Percentiles rank a stretch among this genome's conserved stretches.
Evolutionary conservation across 2,329 filamentous ascomycete genomes (phyloP).

Genomic region (Ophioceras dolichostomum): DNA sequence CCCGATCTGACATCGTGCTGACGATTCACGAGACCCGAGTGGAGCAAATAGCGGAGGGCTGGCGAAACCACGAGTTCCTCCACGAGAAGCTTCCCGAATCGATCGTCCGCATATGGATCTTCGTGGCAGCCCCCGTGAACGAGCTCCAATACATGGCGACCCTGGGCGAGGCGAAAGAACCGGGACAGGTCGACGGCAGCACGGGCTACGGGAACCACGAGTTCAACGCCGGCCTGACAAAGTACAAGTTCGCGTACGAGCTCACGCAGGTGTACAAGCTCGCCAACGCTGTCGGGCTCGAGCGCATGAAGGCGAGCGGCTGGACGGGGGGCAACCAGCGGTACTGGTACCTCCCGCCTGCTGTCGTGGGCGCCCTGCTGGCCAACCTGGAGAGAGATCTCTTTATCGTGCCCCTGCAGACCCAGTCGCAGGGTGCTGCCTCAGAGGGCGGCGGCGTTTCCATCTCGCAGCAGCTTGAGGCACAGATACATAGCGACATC

Average conservation of each 20-base stretch:
- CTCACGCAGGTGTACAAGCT: slow-evolving; percentile 48
- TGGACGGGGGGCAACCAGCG: slow-evolving; percentile 35
- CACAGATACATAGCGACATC: slow-evolving; percentile 35
- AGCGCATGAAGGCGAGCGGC: slow-evolving; percentile 39
- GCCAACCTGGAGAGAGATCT: slow-evolving; percentile 43
- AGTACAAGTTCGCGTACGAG: slow-evolving; percentile 36
- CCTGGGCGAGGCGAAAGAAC: slow-evolving; percentile 30
- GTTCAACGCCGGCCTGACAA: slow-evolving; percentile 28
- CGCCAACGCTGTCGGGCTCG: slow-evolving; percentile 42
- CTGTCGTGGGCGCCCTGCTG: slow-evolving; percentile 42
- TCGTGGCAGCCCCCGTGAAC: slow-evolving; percentile 31
- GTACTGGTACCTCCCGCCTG: slow-evolving; percentile 42
- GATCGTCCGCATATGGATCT: slow-evolving; percentile 52
- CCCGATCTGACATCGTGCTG: slow-evolving; percentile 41
- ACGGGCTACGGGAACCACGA: slow-evolving; percentile 36
- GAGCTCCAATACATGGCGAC: slow-evolving; percentile 47
- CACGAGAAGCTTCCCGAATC: slow-evolving; percentile 40
- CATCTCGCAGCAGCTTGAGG: slow-evolving; percentile 38
- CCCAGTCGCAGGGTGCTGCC: slow-evolving; percentile 5
- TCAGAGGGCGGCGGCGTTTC: slow-evolving; percentile 17
- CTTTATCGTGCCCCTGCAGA: slow-evolving; percentile 17
- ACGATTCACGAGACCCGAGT: slow-evolving; percentile 34
- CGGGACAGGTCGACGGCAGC: slow-evolving; percentile 31
- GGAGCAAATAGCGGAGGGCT: slow-evolving; percentile 33
- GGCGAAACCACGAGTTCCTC: slow-evolving; percentile 42